Base-by-base conservation (phyloP, 2,329 filamentous ascomycete genomes). In the Chaetoscypha palmicola region DNA sequence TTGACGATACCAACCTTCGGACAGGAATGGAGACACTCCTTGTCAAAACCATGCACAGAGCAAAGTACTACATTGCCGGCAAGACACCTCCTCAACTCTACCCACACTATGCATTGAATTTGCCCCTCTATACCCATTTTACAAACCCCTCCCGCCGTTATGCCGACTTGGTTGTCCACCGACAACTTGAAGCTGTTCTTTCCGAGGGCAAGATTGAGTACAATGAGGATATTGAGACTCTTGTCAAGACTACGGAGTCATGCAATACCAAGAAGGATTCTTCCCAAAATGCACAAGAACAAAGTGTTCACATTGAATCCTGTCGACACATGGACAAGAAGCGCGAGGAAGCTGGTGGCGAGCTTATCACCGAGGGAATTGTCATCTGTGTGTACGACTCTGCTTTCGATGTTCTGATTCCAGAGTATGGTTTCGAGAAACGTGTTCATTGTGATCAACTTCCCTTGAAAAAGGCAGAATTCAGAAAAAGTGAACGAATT, bases 211-310 rank as follows among this genome's bases (percentile, higher is more conserved):
- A 82, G 50, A 74, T 86, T 37, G 89, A 96, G 59, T 96, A 92
- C 64, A 81, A 71, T 3, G 92, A 98, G 55, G 92, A 98, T 50
- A 66, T 92, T 48, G 92, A 98, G 62, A 82, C 74, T 45, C 72
- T 98, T 32, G 81, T 81, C 58, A 98, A 97, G 78, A 94, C 86
- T 39, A 86, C 90, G 7, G 92, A 98, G 66, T 80, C 87, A 56
- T 95, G 88, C 75, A 98, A 98, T 71, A 95, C 86, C 62, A 98
- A 97, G 81, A 98, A 97, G 67, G 92, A 98, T 63, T 97, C 90
- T 10, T 89, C 92, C 1, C 91, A 95, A 68, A 92, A 88, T 60
- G 92, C 92, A 11, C 92, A 98, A 65, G 92, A 98, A 66, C 92
- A 98, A 70, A 97, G 92, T 65, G 89, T 98, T 38, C 92, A 98